Evolutionary conservation across 371 early-diverging fungal genomes (phyloP).

Genomic region (Actinomucor elegans): DNA sequence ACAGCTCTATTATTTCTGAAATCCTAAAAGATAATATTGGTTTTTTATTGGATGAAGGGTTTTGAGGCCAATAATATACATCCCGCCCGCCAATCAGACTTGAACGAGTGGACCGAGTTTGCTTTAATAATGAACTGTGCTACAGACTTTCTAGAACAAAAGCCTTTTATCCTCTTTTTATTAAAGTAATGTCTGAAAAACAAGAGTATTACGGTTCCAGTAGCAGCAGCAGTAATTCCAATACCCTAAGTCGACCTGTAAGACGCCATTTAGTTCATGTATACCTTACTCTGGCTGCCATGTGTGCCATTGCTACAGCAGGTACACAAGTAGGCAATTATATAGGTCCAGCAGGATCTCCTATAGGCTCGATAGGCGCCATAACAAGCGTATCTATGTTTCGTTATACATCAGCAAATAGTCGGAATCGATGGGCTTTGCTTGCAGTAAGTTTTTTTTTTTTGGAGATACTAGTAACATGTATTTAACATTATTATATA

Average conservation of each 20-base stretch:
- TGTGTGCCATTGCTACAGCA: conserved; percentile 47
- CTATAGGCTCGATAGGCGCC: conserved; percentile 20
- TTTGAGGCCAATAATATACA: too few species aligned
- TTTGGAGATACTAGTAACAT: neutral
- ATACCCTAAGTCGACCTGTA: conserved; percentile 37
- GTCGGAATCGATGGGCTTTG: conserved; percentile 31
- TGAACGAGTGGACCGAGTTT: neutral
- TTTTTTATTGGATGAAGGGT: too few species aligned
- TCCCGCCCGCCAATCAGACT: neutral
- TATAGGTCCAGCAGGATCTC: conserved; percentile 9
- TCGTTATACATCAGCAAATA: conserved; percentile 18
- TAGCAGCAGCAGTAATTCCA: neutral
- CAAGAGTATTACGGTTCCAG: conserved; percentile 1
- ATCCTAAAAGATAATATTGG: too few species aligned
- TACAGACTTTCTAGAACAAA: too few species aligned
- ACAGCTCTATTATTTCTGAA: too few species aligned
- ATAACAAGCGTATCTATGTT: conserved; percentile 31
- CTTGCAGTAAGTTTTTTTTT: conserved; percentile 21
- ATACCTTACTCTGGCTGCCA: conserved; percentile 51
- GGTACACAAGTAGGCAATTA: conserved; percentile 26
- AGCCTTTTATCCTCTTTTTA: neutral
- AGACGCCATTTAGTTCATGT: conserved; percentile 50
- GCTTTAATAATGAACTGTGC: neutral
- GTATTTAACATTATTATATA: neutral
- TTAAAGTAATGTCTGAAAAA: conserved; percentile 16